Evolutionary conservation across 352 stramenopile genomes (phyloP), one percentile per base, ranked within the genome.

Genomic region (Phytophthora capsici): DNA sequence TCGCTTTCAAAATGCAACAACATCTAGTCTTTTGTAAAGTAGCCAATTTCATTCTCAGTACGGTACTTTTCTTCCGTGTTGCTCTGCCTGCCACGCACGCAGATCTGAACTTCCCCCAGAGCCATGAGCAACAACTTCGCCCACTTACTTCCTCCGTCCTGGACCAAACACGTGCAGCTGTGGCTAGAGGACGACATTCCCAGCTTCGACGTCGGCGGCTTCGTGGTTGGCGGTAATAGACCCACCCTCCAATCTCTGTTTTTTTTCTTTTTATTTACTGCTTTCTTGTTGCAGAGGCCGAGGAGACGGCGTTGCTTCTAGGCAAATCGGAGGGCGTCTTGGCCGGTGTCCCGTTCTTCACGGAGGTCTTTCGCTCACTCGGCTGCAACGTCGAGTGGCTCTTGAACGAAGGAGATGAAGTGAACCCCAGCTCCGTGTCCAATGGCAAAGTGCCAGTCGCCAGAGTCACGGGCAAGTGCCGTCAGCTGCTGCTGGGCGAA

Each of bases 121-220:
- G n/a, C 58, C 65, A 32, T 32, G 48, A 54, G 47, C 25, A 47
- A 30, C 10, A 60, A 71, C 61, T 79, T 91, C 44, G 80, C 84
- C 51, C 77, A 91, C 68, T 60, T 93, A 20, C 63, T 95, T 25
- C 86, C 86, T 14, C 84, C 86, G 10, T 82, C 84, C 28, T 95
- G 86, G 86, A 91, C 92, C 69, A 91, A 90, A 61, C 76, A 95
- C 70, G 89, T 97, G 47, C 83, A 94, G 63, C 75, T 90, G n/a
- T 99, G 96, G 96, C 79, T 99, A 2, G 80, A 97, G 66, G 96
- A 99, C 66, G 97, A 99, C 80, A 97, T 98, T 50, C 97, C 97
- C 19, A 93, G 80, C 43, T 98, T 99, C 66, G 97, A 99, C 80
- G 96, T 99, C 16, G 97, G 98, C 48, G 98, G 97, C 57, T 97